A percentile compares a stretch with the other conserved stretches of the same genome.
These are phyloP conservation scores for Cutaneotrichosporon cavernicola DNA, from an alignment of 1,284 basidiomycete genomes.

Conservation along the genomic window DNA sequence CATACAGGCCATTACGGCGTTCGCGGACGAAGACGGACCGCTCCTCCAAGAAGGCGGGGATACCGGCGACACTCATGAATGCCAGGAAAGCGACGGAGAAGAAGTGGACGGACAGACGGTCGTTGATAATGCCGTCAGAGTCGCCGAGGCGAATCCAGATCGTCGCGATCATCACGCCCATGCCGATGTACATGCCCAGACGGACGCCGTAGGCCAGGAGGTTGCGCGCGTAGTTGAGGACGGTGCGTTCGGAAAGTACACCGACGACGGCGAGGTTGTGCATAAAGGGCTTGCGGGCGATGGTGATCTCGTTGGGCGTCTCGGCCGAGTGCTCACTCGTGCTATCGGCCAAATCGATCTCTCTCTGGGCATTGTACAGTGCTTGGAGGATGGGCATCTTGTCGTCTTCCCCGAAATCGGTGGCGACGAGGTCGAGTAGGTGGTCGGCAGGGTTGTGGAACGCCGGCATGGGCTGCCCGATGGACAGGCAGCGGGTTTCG, in stretches of 20 bases:
- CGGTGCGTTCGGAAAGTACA: constrained; percentile 23
- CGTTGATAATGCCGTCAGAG: constrained; percentile 48
- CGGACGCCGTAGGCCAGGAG: constrained; percentile 65
- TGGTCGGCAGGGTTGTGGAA: constrained; percentile 39
- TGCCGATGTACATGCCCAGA: constrained; percentile 62
- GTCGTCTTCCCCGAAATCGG: constrained; percentile 31
- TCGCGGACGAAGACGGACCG: constrained; percentile 52
- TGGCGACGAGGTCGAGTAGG: constrained; percentile 37
- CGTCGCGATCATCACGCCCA: constrained; percentile 61
- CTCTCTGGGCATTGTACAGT: constrained; percentile 11
- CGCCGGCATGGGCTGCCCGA: constrained; percentile 28
- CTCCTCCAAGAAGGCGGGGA: constrained; percentile 52
- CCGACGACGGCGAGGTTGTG: constrained; percentile 12
- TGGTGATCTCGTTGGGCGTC: neutral
- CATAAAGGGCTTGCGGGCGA: neutral
- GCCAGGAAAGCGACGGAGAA: constrained; percentile 63
- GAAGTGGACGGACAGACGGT: constrained; percentile 53
- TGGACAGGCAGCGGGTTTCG: constrained; percentile 21
- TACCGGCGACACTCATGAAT: constrained; percentile 56
- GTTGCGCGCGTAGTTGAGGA: constrained; percentile 43
- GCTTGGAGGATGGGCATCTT: constrained; percentile 5
- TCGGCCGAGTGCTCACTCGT: too few relatives aligned
- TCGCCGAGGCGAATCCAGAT: constrained; percentile 61
- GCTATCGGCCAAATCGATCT: neutral
- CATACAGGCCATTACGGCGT: constrained; percentile 35